Evolutionary conservation across 805 yeast species (phyloP), one percentile per base, ranked within the genome.

Genomic region (Yamadazyma insecticola): DNA sequence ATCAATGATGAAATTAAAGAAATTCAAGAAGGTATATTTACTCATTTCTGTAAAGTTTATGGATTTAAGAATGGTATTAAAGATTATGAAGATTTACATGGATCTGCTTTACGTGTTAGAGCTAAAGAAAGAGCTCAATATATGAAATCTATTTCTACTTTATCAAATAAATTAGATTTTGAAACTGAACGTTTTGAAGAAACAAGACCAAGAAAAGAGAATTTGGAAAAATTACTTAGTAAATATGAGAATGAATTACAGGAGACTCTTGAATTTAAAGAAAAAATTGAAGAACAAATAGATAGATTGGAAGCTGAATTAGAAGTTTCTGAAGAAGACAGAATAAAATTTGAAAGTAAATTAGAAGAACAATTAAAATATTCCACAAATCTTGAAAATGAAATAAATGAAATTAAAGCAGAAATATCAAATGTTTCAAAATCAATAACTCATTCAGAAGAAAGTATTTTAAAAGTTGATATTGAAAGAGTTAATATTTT

Each of bases 21-120:
- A 1, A 47, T 78, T 6, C 79, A 77, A 40, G 41, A 55, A 2
- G 49, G 51, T 3, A 55, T 78, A 4, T 83, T 76, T 48, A 28
- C 50, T 7, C 67, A 53, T 0, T 83, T 88, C 48, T 80, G 89
- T 35, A 33, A 48, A 1, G 63, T 56, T 34, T 57, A 79, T 31
- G 76, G 76, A 0, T 75, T 86, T 44, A 51, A 58, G 6, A 55
- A 55, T 39, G 60, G 60, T 19, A 75, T 87, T 23, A 63, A 69
- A 28, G 87, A 81, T 20, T 88, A 82, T 50, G 96, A 88, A 51
- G 63, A 61, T 26, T 63, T 74, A 9, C 83, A 80, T 33, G 89
- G 90, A 5, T 61, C 74, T 4, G 55, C 71, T 4, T 47, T 73
- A 29, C 64, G 83, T 47, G 65, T 66, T 19, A 74, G 75, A 31